Conservation (phyloP, 108 stramenopile genomes). For the Discostella stelligeroides region DNA sequence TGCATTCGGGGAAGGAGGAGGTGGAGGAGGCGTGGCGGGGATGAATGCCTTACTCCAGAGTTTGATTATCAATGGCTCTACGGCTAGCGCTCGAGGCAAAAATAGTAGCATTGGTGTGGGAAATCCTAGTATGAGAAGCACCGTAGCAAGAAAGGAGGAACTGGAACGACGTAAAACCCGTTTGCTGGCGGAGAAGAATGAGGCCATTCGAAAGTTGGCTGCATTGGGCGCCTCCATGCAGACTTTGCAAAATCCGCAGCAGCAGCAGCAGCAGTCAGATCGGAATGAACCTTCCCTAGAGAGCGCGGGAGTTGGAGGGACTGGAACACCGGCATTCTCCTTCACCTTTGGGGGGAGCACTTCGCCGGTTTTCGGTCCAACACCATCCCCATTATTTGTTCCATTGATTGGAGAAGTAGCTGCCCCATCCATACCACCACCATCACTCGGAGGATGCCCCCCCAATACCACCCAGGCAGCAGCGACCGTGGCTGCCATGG, state of each 20-base stretch:
- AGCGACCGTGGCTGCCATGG: conserved; percentile 25
- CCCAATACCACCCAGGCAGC: conserved; percentile 12
- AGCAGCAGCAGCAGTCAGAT: conserved; percentile 2
- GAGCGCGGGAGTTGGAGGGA: too few relatives aligned
- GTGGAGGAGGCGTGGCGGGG: not conserved
- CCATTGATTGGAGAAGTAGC: not conserved
- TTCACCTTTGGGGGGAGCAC: conserved; percentile 34
- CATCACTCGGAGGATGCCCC: conserved; percentile 33
- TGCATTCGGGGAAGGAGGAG: not conserved
- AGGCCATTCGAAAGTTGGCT: conserved; percentile 1
- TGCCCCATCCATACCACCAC: conserved; percentile 26
- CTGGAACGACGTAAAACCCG: not conserved
- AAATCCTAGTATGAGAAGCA: too few relatives aligned
- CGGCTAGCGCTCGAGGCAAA: not conserved
- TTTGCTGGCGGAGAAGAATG: conserved; percentile 3
- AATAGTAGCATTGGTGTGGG: not conserved
- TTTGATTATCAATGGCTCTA: not conserved
- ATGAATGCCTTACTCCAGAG: not conserved
- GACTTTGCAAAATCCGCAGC: conserved; percentile 11
- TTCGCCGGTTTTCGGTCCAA: not conserved
- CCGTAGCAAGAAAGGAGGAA: not conserved
- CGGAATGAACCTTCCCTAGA: too few relatives aligned
- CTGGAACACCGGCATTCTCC: conserved; percentile 30
- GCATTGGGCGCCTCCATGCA: conserved; percentile 28
- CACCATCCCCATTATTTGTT: not conserved